phyloP scores from a whole-genome alignment of 148 eudicot species.

The Pharnaceum exiguum region DNA sequence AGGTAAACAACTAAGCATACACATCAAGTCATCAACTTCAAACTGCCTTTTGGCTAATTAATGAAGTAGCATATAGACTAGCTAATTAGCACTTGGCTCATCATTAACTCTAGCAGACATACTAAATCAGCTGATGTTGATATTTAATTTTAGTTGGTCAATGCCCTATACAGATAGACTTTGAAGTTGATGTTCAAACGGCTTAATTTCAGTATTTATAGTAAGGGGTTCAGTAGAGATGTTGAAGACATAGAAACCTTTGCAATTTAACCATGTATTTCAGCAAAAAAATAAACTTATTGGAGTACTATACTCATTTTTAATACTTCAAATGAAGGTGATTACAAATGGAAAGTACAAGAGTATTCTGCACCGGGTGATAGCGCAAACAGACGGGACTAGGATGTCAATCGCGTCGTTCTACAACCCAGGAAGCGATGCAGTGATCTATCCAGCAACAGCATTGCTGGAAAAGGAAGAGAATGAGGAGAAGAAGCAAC shows the following conservation, averaged over 20 bases:
- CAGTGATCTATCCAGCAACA: constrained; percentile 50
- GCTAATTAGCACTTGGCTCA: background rate
- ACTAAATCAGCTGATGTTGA: too few relatives aligned
- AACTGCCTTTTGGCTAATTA: background rate
- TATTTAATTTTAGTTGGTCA: background rate
- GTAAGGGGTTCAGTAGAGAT: too few relatives aligned
- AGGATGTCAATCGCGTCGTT: constrained; percentile 56
- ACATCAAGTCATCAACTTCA: background rate
- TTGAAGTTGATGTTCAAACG: too few relatives aligned
- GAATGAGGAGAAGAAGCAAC: constrained; percentile 20
- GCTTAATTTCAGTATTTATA: too few relatives aligned
- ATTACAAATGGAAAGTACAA: constrained; percentile 55
- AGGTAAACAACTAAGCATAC: constrained; percentile 28
- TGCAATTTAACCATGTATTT: too few relatives aligned
- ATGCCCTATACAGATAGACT: too few relatives aligned
- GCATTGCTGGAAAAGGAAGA: constrained; percentile 29
- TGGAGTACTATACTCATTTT: background rate
- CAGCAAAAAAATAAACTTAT: background rate
- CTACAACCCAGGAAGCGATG: constrained; percentile 53
- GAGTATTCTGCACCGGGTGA: constrained; percentile 45
- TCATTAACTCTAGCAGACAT: background rate
- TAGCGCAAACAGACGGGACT: constrained; percentile 43
- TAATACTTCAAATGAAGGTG: constrained; percentile 24
- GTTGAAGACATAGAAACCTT: too few relatives aligned
- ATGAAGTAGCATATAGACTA: background rate